Evolutionary conservation across 345 rosid species (phyloP), one percentile per base, ranked within the genome.

Genomic region (Jatropha curcas): DNA sequence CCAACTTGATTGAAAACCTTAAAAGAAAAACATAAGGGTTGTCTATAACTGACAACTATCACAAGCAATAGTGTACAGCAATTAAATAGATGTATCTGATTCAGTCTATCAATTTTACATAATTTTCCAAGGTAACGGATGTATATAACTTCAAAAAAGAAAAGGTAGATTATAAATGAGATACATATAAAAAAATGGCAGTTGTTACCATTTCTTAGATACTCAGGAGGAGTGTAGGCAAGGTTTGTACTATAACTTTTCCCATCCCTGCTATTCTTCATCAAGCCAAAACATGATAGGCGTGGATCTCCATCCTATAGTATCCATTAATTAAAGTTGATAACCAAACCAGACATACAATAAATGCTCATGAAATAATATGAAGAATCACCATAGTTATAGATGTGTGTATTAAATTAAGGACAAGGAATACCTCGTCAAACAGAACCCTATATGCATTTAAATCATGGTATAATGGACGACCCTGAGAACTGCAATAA

Each of bases 381-480:
- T 19, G 25, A 30, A 34, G 37, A 33, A 55, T 52, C 52, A 45
- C 25, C 12, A 33, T 11, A 3, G 11, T 52, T 11, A 28, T 22
- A 14, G 12, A 45, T 30, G 57, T 22, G 35, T 10, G 9, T 1
- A 19, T 68, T 27, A 72, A 70, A 51, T 43, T 70, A 13, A 41
- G 62, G 31, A 56, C 72, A 74, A 48, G 30, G 48, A 57, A 75
- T 84, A 96, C 98, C 99, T 96, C 95, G 74, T 96, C 98, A 80
- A 96, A 93, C 50, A 93, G 91, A 84, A 96, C 99, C 83, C 99
- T 88, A 71, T 90, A 93, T 65, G 99, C 93, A 86, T 96, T 96
- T 74, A 96, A 73, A 84, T 96, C 99, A 82, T 93, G 98, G 85
- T 96, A 96, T 67, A 93, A 73, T 5, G 96, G 92, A 74, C 74